Evolutionary conservation across 1,139 yeast species (phyloP).

Genomic region (Lizanozyma gosingica): DNA sequence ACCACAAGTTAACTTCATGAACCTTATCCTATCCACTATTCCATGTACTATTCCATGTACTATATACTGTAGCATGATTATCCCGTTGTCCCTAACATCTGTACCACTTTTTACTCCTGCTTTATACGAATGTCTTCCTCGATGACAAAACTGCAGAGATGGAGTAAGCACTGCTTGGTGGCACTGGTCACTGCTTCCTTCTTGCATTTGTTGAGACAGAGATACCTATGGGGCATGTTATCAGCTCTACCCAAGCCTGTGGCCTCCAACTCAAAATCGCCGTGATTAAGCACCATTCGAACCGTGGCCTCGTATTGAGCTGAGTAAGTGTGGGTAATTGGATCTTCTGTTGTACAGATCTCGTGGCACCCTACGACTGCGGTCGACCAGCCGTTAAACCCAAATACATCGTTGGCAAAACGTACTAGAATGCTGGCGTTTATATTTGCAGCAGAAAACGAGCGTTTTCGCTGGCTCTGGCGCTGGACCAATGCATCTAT

Average conservation of each 20-base stretch:
- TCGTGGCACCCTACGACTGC: constrained; percentile 27
- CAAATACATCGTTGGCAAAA: constrained; percentile 59
- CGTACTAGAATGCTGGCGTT: constrained; percentile 24
- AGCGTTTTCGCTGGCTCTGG: background rate
- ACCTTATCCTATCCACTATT: no score
- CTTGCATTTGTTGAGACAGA: constrained; percentile 36
- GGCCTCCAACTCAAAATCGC: constrained; percentile 28
- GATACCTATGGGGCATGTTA: constrained; percentile 23
- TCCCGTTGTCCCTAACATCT: no score
- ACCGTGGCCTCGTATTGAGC: constrained; percentile 20
- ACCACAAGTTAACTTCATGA: no score
- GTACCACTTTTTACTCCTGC: no score
- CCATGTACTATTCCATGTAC: no score
- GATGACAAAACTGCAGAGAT: background rate
- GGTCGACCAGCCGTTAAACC: constrained; percentile 59
- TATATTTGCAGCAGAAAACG: background rate
- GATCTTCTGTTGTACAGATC: constrained; percentile 10
- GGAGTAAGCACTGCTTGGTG: constrained; percentile 17
- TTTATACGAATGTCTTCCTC: no score
- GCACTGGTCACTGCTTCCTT: constrained; percentile 49
- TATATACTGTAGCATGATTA: no score
- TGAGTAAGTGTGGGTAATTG: constrained; percentile 10
- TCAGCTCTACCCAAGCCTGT: constrained; percentile 33
- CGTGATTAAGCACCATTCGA: constrained; percentile 39
- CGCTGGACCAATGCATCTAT: constrained; percentile 14